Base-by-base conservation (phyloP, 805 yeast species). In the Yarrowia porcina region DNA sequence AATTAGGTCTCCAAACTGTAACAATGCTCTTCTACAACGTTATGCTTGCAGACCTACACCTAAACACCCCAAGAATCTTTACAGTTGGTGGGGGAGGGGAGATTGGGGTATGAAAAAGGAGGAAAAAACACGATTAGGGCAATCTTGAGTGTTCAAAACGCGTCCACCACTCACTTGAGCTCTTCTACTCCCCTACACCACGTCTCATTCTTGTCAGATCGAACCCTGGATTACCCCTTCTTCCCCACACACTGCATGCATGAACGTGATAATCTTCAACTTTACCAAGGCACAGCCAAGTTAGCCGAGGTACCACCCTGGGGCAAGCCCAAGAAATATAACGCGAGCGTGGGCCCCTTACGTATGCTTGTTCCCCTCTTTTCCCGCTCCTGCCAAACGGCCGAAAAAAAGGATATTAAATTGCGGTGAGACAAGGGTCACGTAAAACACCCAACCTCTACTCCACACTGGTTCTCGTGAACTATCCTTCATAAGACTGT, bases 201-300 rank as follows among this genome's bases (percentile, higher is more conserved):
- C 45, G 21, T 39, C 28, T 15, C 45, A 18, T n/a, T 9, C 20
- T n/a, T 15, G 15, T 21, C 41, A 18, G 41, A 36, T 17, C 21
- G 21, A 18, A 36, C 41, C 52, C 52, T 28, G 35, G 23, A 10
- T 32, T 32, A n/a, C 42, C 42, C 59, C 59, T 52, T 33, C 44
- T 52, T 52, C 59, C 59, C 59, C 59, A 52, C 56, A 49, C 59
- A 52, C 56, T 52, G 59, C 59, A 52, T 52, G 59, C 59, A 52
- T 52, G 59, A 52, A 52, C 59, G 59, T 52, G 59, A 52, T 52
- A 52, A 36, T 52, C 56, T 32, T 49, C 59, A 52, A 52, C 59
- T 52, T 52, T 25, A 52, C 59, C 59, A 35, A 52, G 42, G 42
- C 27, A 30, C 44, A 52, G 33, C 42, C 23, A 10, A n/a, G 33